Evolutionary conservation across 345 rosid species (phyloP), one percentile per base, ranked within the genome.

Genomic region (Triadica sebifera): DNA sequence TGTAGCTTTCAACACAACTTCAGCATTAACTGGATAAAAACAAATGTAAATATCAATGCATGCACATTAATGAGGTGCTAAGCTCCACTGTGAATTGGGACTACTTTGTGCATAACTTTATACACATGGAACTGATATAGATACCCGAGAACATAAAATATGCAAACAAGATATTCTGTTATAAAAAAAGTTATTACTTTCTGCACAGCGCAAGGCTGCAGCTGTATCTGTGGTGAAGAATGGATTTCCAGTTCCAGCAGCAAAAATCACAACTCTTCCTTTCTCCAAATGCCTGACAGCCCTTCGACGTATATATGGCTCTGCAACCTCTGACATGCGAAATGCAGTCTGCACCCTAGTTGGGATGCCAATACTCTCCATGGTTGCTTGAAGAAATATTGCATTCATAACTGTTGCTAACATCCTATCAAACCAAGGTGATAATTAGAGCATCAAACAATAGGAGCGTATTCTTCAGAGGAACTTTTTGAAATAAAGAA

Each of bases 401-500:
- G 97, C 97, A 81, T 94, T 94, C 98, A 94, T 92, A 49, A 92
- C 97, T 55, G 98, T 92, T n/a, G 98, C 98, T 56, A 94, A 75
- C 97, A 91, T 94, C 76, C 98, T 94, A 78, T 67, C 61, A 70
- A 80, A 69, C 57, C n/a, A 25, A 74, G 60, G 39, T 39, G 55
- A 49, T 6, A 22, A 24, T 22, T 12, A 47, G 58, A 6, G 57
- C 52, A 61, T 74, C 37, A 62, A 37, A 11, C 7, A 3, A 69
- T 45, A 63, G n/a, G 15, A 52, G 41, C n/a, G 65, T 47, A 45
- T 29, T 50, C 59, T 65, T 37, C 17, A 65, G 11, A 50, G 43
- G 12, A 16, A 15, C 56, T 63, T 46, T 59, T 15, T 12, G 63
- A 61, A 61, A 37, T 13, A 34, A 61, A 13, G 16, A 12, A 53